Evolutionary conservation across 306 rosid species (phyloP).

Genomic region (Coriaria nepalensis): DNA sequence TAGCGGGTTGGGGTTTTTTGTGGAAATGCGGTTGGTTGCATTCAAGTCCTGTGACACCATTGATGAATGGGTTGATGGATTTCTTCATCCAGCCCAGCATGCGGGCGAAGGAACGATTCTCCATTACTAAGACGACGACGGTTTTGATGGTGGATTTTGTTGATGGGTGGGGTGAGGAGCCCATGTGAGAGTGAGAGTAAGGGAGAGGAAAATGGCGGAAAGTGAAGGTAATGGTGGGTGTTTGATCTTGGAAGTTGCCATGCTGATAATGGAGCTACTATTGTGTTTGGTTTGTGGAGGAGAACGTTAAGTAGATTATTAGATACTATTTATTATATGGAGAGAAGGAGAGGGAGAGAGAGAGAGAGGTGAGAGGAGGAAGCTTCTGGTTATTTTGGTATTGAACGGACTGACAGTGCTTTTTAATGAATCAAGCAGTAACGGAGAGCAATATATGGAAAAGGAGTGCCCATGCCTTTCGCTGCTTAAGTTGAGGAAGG

Average conservation of each 20-base stretch:
- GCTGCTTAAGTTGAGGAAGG: no score
- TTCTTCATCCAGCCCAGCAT: slow-evolving; percentile 62
- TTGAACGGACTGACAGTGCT: no score
- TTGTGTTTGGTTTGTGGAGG: no score
- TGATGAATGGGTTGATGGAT: slow-evolving; percentile 28
- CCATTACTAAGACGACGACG: slow-evolving; percentile 45
- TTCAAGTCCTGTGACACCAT: slow-evolving; percentile 39
- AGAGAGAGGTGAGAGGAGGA: no score
- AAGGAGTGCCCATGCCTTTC: no score
- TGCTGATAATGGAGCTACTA: not conserved
- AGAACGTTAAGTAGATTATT: no score
- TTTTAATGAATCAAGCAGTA: no score
- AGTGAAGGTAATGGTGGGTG: slow-evolving; percentile 5
- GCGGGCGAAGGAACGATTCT: slow-evolving; percentile 57
- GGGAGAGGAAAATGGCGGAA: slow-evolving; percentile 29
- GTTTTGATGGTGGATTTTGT: slow-evolving; percentile 37
- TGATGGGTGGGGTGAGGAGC: slow-evolving; percentile 22
- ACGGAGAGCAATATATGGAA: no score
- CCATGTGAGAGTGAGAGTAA: slow-evolving; percentile 31
- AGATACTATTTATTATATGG: no score
- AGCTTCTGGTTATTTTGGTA: no score
- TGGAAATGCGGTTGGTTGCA: slow-evolving; percentile 14
- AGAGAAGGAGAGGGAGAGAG: no score
- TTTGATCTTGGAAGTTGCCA: slow-evolving; percentile 17
- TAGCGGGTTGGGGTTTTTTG: slow-evolving; percentile 18